Evolutionary conservation across 2,329 filamentous ascomycete species (phyloP), one percentile per base, ranked within the genome.

Genomic region (Albifimbria verrucaria): DNA sequence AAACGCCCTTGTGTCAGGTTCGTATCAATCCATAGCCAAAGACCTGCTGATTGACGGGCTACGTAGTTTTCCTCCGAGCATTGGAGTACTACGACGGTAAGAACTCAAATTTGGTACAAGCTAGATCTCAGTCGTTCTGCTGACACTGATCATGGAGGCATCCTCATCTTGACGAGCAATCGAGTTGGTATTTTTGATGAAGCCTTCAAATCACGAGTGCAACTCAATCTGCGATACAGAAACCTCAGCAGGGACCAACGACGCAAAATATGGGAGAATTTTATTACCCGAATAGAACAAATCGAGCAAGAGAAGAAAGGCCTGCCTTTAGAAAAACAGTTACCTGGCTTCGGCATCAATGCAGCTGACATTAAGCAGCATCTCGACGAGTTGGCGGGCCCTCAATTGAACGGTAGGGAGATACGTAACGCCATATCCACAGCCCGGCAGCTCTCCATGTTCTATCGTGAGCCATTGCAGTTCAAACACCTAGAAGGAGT

Each of bases 31-130:
- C n/a, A 9, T 36, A n/a, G 28, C 10, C n/a, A 36, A n/a, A 36
- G 28, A 10, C 28, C 10, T 36, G 9, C 28, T 36, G 28, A 36
- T n/a, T n/a, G 10, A 36, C n/a, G n/a, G n/a, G n/a, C n/a, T n/a
- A 36, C 28, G 9, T n/a, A 51, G 68, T 70, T 0, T 68, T 71
- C 45, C 52, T 70, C 23, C 61, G 67, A n/a, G 56, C 63, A 0
- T 57, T 70, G 11, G 66, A 66, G 44, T 68, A 67, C 51, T 68
- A 66, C 52, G 56, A 58, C 11, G 64, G n/a, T n/a, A n/a, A n/a
- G n/a, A n/a, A n/a, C n/a, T n/a, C n/a, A n/a, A n/a, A n/a, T n/a
- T n/a, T n/a, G n/a, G n/a, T n/a, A n/a, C n/a, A n/a, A n/a, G n/a
- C n/a, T n/a, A n/a, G n/a, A n/a, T n/a, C n/a, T n/a, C n/a, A n/a